Evolutionary conservation across 345 rosid species (phyloP), one percentile per base, ranked within the genome.

Genomic region (Ricinus communis): DNA sequence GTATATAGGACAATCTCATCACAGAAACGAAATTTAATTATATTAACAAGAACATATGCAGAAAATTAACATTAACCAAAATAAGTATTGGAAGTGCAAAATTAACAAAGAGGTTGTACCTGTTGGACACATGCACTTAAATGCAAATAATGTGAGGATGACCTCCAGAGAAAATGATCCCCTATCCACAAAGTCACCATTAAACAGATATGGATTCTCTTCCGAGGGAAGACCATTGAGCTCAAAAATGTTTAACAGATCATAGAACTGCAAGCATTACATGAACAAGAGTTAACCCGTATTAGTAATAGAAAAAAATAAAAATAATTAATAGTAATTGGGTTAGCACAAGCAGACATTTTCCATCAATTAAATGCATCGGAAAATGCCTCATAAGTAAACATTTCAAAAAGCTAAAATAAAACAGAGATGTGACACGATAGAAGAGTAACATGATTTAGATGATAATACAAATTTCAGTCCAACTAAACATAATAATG

Each of bases 161-260:
- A 95, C 89, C 82, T 92, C 99, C 75, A 92, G 51, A 36, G 99
- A 95, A 74, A 95, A 95, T 28, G 98, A 92, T 75, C 99, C 99
- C 76, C 98, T 88, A 77, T 95, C 99, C 71, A 95, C 99, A 77
- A 95, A 95, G 80, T 95, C 99, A 2, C 98, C 99, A 78, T 95
- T 95, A 68, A 95, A 95, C 24, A 95, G 87, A 78, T 89, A 95
- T 10, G 99, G 99, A 67, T 95, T 95, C 83, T 89, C 97, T 81
- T 89, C 98, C 5, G 96, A 92, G 22, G 99, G 99, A 65, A 95
- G 91, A 65, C 99, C 99, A 72, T 95, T 95, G 36, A 95, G 92
- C 85, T 92, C 96, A 66, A 92, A 95, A 50, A 95, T 95, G 66
- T 95, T 95, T 68, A 95, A 54, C 28, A 95, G 88, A 79, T 95